Conservation (phyloP, 2,329 filamentous ascomycete species). For the Fusarium devonianum region DNA sequence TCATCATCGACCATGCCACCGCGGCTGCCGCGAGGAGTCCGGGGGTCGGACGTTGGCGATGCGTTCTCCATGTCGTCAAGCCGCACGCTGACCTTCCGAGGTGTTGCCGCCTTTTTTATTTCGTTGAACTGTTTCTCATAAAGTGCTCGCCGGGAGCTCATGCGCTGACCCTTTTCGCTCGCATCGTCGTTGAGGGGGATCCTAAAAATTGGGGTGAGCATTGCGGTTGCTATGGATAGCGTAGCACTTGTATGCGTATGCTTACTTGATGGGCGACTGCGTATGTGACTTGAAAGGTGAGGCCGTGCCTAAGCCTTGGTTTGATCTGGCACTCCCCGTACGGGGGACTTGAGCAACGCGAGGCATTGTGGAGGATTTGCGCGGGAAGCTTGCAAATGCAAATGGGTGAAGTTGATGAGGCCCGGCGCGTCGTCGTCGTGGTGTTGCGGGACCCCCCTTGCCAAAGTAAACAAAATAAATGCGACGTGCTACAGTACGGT, state of each 20-base stretch:
- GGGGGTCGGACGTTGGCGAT: slow-evolving; percentile 62
- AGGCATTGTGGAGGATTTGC: slow-evolving; percentile 56
- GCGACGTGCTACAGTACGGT: slow-evolving; percentile 8
- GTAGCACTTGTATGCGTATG: slow-evolving; percentile 12
- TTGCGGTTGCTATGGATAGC: slow-evolving; percentile 12
- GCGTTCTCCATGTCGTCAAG: slow-evolving; percentile 66
- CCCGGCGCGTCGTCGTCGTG: slow-evolving; percentile 41
- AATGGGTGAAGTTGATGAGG: slow-evolving; percentile 30
- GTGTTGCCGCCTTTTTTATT: slow-evolving; percentile 76
- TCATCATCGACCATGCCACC: slow-evolving; percentile 55
- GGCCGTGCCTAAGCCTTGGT: slow-evolving; percentile 55
- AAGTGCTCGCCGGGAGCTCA: slow-evolving; percentile 85
- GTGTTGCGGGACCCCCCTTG: slow-evolving; percentile 36
- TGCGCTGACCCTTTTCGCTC: slow-evolving; percentile 85
- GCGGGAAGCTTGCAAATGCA: slow-evolving; percentile 23
- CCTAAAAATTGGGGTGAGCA: slow-evolving; percentile 53
- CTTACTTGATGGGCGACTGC: slow-evolving; percentile 64
- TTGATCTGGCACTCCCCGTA: slow-evolving; percentile 55
- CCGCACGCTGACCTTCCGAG: slow-evolving; percentile 68
- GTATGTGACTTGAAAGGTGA: slow-evolving; percentile 61
- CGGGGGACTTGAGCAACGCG: slow-evolving; percentile 64
- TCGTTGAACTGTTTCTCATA: slow-evolving; percentile 93
- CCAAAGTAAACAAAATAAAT: slow-evolving; percentile 45
- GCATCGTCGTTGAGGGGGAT: slow-evolving; percentile 97
- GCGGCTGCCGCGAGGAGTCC: slow-evolving; percentile 56